A percentile compares a stretch with the other conserved stretches of the same genome.
phyloP scores from a whole-genome alignment of 2,329 filamentous ascomycete genomes.

The Pseudomassariella vexata region DNA sequence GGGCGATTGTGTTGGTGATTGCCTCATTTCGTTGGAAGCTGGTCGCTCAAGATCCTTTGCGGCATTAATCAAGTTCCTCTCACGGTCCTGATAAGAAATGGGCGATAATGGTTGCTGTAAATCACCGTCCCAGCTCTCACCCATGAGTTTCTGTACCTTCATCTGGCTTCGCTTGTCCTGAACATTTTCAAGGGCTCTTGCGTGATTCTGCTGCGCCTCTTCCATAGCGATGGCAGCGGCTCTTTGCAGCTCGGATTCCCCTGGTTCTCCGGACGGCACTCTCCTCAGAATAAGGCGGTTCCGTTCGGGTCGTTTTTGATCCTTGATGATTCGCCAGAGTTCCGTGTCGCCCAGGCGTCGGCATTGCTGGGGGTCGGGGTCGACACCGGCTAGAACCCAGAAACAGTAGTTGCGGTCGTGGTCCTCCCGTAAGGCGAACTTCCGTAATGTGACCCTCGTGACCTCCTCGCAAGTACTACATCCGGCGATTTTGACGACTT shows the following conservation, averaged over 20 bases:
- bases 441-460: constrained; percentile 81
- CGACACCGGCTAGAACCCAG: constrained; percentile 81
- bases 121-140: constrained; percentile 76
- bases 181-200: constrained; percentile 53
- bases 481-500: constrained; percentile 87
- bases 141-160: constrained; percentile 85
- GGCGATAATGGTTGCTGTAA: constrained; percentile 84
- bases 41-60: constrained; percentile 54
- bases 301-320: constrained; percentile 76
- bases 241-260: constrained; percentile 76
- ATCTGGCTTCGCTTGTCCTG: constrained; percentile 72
- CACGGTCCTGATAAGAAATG: constrained; percentile 63
- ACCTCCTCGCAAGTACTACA: constrained; percentile 92
- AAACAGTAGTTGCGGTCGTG: constrained; percentile 96
- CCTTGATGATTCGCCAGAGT: constrained; percentile 84
- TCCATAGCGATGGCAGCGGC: constrained; percentile 87
- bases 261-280: constrained; percentile 87
- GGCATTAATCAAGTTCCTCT: constrained; percentile 58
- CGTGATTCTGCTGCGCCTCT: constrained; percentile 71
- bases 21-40: constrained; percentile 38
- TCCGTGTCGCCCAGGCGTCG: constrained; percentile 81
- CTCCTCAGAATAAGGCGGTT: constrained; percentile 87
- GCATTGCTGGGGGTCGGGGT: constrained; percentile 76
- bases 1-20: constrained; percentile 27
- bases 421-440: constrained; percentile 81